Evolutionary conservation across 2,329 filamentous ascomycete species (phyloP), one percentile per base, ranked within the genome.

Genomic region (Xylariaceae sp.): DNA sequence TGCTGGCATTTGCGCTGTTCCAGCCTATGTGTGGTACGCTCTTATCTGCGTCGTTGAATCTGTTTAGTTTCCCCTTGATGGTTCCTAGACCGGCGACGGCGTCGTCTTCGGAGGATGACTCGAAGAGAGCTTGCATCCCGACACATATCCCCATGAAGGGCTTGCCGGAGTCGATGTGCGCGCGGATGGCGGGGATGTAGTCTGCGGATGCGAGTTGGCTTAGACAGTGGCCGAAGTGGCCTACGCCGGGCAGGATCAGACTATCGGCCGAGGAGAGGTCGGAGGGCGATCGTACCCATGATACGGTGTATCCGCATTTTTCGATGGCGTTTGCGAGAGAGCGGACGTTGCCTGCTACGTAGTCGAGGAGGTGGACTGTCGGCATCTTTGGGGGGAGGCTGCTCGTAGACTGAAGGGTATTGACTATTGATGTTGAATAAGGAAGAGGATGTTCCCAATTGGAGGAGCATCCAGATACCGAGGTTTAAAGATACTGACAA

Each of bases 71-170:
- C 36, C 80, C 81, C 40, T 85, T 83, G 54, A 97, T 83, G 27
- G 95, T 41, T 5, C 86, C 87, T 42, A 99, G 74, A 1, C 94
- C 94, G 2, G 83, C 71, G 12, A 89, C 83, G 15, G 75, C 69
- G 0, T 83, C 74, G 57, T 89, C 85, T 68, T 99, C 94, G 38
- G 83, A 81, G 0, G 94, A 97, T 9, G 87, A 87, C 58, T 89
- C 78, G 64, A 96, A 97, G 0, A 99, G 75, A 1, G 89, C 90
- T 71, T 99, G 94, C 12, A 97, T 69, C 2, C 94, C 94, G 47
- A 99, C 94, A 65, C 94, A 99, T 64, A 99, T 95, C 44, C 88
- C 91, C 86, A 99, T 95, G 67, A 99, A 97, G 12, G 92, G 90
- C 71, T 97, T 97, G n/a, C 90, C 91, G 12, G 87, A 80, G 45